Conservation (phyloP, 2,329 filamentous ascomycete genomes). For the Trichoderma aggressivum region DNA sequence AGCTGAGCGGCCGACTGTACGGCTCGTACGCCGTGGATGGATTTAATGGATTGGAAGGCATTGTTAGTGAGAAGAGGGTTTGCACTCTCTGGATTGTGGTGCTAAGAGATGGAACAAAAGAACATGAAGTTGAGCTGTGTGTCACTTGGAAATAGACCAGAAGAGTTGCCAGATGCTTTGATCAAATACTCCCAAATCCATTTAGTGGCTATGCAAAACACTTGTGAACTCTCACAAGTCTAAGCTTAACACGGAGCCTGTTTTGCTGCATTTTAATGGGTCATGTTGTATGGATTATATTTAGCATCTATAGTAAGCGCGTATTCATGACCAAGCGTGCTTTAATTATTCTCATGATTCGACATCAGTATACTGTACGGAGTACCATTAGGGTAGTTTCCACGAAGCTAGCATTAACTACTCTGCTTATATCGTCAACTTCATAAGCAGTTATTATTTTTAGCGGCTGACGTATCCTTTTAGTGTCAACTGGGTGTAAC, state of each 20-base stretch:
- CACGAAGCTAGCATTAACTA: neutral
- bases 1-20: neutral
- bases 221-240: neutral
- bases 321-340: neutral
- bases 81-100: neutral
- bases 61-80: neutral
- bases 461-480: neutral
- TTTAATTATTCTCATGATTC: neutral
- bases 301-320: neutral
- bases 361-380: neutral
- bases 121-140: neutral
- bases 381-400: neutral
- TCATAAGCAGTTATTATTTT: neutral
- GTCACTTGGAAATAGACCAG: neutral
- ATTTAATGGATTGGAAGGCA: neutral
- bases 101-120: neutral
- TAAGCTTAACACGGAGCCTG: neutral
- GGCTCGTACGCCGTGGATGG: neutral
- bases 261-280: neutral
- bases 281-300: neutral
- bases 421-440: neutral
- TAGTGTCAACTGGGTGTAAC: neutral
- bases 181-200: neutral
- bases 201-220: neutral
- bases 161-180: neutral